phyloP scores from a whole-genome alignment of 371 early-diverging fungal species.

The Edhazardia aedis region DNA sequence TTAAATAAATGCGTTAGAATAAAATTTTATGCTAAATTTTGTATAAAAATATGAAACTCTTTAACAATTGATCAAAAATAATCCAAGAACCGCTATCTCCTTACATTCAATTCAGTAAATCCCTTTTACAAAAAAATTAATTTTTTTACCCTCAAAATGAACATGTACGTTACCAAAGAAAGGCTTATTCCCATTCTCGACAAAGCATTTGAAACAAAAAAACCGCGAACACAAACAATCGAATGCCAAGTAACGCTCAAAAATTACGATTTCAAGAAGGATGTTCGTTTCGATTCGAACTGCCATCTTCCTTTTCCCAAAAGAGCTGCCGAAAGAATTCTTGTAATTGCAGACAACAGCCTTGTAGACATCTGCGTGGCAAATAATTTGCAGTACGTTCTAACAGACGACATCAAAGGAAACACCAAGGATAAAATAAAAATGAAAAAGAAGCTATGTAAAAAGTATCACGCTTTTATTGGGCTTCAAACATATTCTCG shows the following conservation, averaged over 20 bases:
- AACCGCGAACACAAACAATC: slow-evolving; percentile 22
- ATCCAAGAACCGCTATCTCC: too few species aligned
- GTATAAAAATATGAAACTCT: too few species aligned
- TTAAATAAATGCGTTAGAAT: too few species aligned
- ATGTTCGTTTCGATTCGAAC: slow-evolving; percentile 38
- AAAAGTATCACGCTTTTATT: slow-evolving; percentile 39
- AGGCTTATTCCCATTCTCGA: not conserved
- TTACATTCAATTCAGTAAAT: too few species aligned
- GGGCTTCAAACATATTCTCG: slow-evolving; percentile 29
- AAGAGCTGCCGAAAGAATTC: slow-evolving; percentile 25
- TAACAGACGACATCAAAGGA: slow-evolving; percentile 30
- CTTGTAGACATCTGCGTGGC: slow-evolving; percentile 11
- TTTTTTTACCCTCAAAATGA: too few species aligned
- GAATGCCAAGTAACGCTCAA: slow-evolving; percentile 43
- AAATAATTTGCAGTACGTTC: slow-evolving; percentile 29
- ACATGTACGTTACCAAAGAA: too few species aligned
- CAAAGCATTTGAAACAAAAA: not conserved
- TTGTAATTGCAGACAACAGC: slow-evolving; percentile 35
- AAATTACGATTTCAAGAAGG: slow-evolving; percentile 44
- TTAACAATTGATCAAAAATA: too few species aligned
- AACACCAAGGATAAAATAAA: slow-evolving; percentile 30
- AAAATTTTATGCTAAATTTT: too few species aligned
- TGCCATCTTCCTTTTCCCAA: slow-evolving; percentile 38
- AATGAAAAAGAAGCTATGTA: slow-evolving; percentile 33
- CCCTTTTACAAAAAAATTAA: too few species aligned